Evolutionary conservation across 306 rosid genomes (phyloP), one percentile per base, ranked within the genome.

Genomic region (Quercus dentata): DNA sequence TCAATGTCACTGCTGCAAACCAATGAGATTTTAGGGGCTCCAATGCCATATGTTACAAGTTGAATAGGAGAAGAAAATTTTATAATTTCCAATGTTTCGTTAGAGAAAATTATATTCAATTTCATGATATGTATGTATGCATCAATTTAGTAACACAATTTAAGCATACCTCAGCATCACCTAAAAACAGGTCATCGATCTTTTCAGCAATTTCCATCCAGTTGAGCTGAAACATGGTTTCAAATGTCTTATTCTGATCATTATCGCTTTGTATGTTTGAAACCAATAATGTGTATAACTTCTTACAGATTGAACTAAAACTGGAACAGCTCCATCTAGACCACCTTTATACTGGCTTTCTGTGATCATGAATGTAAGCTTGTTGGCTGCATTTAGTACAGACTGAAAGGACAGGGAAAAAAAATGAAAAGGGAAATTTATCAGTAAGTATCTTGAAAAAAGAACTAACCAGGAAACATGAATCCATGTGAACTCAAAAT

Each of bases 161-260:
- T 31, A 30, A 74, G 56, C 80, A 55, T 80, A 94, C 98, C 97
- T 94, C 97, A 0, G 98, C 98, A 80, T 94, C 98, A 13, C 95
- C 98, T 75, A 91, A 79, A 85, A 90, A 94, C 76, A 90, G 78
- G 76, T 94, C 98, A 31, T 94, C 98, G 74, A 94, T 88, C 88
- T 90, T 94, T 85, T 94, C 98, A 19, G 98, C 98, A 67, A 87
- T 82, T 74, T 78, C 86, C 89, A 94, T 35, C 98, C 97, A 91
- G 88, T 89, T 89, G 69, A 89, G 83, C 98, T 91, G 83, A 71
- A 90, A 88, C 21, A 84, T 51, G 78, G 35, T 54, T 71, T 86
- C 81, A 73, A 80, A 73, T 61, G 56, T 41, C 38, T 62, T 76
- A 72, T 56, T 80, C 35, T 54, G 57, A 23, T 23, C n/a, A 35